phyloP scores from a whole-genome alignment of 345 rosid species.

The Trapa bicornis region DNA sequence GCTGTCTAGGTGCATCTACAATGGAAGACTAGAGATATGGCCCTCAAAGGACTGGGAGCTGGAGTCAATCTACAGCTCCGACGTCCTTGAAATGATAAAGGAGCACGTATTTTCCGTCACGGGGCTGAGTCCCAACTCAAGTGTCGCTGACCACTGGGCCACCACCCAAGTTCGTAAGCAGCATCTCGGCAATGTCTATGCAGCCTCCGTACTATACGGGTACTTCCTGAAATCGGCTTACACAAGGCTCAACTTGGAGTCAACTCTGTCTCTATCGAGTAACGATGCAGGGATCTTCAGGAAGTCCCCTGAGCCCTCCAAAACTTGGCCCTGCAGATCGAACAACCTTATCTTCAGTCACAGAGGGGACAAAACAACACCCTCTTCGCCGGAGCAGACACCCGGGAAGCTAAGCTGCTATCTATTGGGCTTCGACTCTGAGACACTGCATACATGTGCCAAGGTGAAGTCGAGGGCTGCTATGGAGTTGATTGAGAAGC shows the following conservation, averaged over 20 bases:
- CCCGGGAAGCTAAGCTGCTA: conserved; percentile 43
- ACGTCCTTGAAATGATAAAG: conserved; percentile 57
- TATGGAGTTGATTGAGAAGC: conserved; percentile 55
- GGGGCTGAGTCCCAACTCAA: conserved; percentile 60
- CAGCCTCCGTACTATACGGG: conserved; percentile 63
- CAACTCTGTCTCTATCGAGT: conserved; percentile 21
- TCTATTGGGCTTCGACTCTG: conserved; percentile 54
- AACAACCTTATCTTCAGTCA: conserved; percentile 37
- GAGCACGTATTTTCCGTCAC: conserved; percentile 62
- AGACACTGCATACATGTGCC: conserved; percentile 57
- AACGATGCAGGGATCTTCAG: conserved; percentile 13
- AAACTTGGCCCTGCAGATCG: conserved; percentile 13
- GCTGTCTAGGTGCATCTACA: conserved; percentile 72
- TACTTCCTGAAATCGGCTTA: conserved; percentile 81
- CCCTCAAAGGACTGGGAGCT: conserved; percentile 89
- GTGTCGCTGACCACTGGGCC: conserved; percentile 80
- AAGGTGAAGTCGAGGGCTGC: conserved; percentile 62
- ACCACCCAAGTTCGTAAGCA: conserved; percentile 47
- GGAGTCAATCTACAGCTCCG: conserved; percentile 63
- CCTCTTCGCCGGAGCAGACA: conserved; percentile 13
- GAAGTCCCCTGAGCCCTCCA: conserved; percentile 28
- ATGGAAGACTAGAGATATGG: conserved; percentile 76
- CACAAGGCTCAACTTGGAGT: conserved; percentile 54
- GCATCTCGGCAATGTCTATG: conserved; percentile 44
- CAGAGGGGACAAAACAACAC: conserved; percentile 11